These are phyloP conservation scores for Hyaloperonospora arabidopsidis DNA, from an alignment of 352 stramenopile genomes.

Conservation along the genomic window DNA sequence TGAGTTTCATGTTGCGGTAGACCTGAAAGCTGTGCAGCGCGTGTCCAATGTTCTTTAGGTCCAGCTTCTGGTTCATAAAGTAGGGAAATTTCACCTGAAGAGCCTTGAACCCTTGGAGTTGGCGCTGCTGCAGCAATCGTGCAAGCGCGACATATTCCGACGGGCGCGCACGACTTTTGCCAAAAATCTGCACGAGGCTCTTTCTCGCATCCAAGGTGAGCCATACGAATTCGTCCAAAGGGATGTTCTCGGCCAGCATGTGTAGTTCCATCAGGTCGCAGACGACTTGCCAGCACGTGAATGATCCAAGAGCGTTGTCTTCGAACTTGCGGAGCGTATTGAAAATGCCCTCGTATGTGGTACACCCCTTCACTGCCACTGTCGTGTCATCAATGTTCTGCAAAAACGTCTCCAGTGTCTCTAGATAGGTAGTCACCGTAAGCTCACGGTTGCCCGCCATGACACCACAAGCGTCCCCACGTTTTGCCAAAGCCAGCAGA, in stretches of 20 bases:
- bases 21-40: conserved; percentile 72
- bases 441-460: conserved; percentile 56
- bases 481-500: conserved; percentile 46
- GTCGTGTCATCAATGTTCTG: conserved; percentile 54
- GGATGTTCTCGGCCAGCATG: conserved; percentile 47
- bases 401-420: conserved; percentile 63
- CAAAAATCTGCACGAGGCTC: conserved; percentile 79
- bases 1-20: conserved; percentile 80
- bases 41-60: conserved; percentile 79
- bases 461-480: conserved; percentile 36
- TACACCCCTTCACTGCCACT: conserved; percentile 43
- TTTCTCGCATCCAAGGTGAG: conserved; percentile 68
- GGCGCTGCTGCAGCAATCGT: conserved; percentile 62
- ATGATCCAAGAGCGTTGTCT: conserved; percentile 68
- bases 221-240: conserved; percentile 71
- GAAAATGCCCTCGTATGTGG: conserved; percentile 48
- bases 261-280: conserved; percentile 75
- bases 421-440: conserved; percentile 46
- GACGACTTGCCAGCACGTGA: conserved; percentile 82
- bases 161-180: conserved; percentile 60
- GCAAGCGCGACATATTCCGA: conserved; percentile 61
- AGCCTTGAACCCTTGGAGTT: conserved; percentile 75
- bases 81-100: conserved; percentile 72
- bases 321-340: conserved; percentile 56
- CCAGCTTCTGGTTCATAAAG: conserved; percentile 73